A percentile compares a stretch with the other conserved stretches of the same genome.
Conservation (phyloP, 352 stramenopile species). For the Aphanomyces cochlioides region DNA sequence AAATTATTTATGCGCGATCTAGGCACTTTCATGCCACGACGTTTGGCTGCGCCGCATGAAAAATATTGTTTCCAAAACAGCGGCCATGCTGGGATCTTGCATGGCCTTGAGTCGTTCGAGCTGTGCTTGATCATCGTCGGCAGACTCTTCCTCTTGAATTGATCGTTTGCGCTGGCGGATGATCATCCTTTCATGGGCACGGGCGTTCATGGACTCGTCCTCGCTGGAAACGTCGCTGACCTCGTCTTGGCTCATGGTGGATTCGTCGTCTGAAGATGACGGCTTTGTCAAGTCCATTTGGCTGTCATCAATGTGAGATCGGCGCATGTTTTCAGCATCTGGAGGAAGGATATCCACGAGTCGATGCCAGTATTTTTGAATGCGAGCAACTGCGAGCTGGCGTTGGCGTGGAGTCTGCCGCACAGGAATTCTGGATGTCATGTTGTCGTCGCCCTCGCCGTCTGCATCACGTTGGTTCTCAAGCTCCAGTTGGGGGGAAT, state of each 20-base stretch:
- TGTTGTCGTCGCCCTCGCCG: not conserved
- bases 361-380: too few species aligned
- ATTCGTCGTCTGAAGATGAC: not conserved
- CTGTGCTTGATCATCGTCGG: not conserved
- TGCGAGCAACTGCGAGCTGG: not conserved
- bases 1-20: too few species aligned
- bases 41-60: conserved; percentile 3
- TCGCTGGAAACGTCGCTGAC: not conserved
- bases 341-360: not conserved
- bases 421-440: not conserved
- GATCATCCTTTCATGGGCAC: not conserved
- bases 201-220: not conserved
- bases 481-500: not conserved
- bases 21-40: too few species aligned
- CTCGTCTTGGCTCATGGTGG: not conserved
- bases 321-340: not conserved
- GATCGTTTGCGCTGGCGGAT: not conserved
- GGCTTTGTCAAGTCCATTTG: not conserved
- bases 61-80: not conserved
- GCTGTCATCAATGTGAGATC: not conserved
- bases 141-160: not conserved
- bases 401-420: not conserved
- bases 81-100: conserved; percentile 10
- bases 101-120: conserved; percentile 6
- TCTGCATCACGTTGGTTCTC: not conserved